Evolutionary conservation across 2,329 filamentous ascomycete species (phyloP), one percentile per base, ranked within the genome.

Genomic region (Drechslerella stenobrocha): DNA sequence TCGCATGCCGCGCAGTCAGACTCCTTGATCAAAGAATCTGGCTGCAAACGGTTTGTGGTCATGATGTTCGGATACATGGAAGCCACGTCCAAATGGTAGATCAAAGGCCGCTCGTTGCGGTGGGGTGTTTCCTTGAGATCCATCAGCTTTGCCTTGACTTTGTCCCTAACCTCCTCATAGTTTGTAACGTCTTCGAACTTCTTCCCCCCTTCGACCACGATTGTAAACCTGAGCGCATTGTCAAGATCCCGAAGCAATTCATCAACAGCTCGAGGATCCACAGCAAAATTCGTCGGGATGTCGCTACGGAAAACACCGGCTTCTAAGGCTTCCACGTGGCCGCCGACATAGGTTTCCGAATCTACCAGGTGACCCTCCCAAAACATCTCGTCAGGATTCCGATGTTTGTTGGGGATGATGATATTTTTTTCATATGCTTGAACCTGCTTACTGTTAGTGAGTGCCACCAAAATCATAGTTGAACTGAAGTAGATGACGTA

Each of bases 11-110:
- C 93, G 74, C 95, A 98, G 73, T 96, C 90, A 0, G 91, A 89
- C 75, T 98, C 95, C 47, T 92, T 81, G 55, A 98, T 95, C 90
- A 98, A 95, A n/a, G 93, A 97, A 76, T 98, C 93, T 0, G 93
- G 93, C 73, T 98, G 93, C 46, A 98, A 78, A 76, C 93, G 88
- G 76, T 98, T 98, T 0, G 93, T 98, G 1, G 95, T 98, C 95
- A 98, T 98, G 76, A 98, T 98, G 77, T 98, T 98, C 7, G 93
- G 93, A 76, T 98, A 98, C 93, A 98, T 98, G 65, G 93, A 96
- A 15, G 93, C 93, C 63, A 98, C 95, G 75, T 98, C 93, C 78
- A 98, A 80, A 81, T 98, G 93, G 78, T 98, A 98, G 71, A 98
- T 98, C 28, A 95, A 83, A 2, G 93, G 93, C 42, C 85, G 81